phyloP scores from a whole-genome alignment of 148 eudicot genomes.

The Oxyria digyna region DNA sequence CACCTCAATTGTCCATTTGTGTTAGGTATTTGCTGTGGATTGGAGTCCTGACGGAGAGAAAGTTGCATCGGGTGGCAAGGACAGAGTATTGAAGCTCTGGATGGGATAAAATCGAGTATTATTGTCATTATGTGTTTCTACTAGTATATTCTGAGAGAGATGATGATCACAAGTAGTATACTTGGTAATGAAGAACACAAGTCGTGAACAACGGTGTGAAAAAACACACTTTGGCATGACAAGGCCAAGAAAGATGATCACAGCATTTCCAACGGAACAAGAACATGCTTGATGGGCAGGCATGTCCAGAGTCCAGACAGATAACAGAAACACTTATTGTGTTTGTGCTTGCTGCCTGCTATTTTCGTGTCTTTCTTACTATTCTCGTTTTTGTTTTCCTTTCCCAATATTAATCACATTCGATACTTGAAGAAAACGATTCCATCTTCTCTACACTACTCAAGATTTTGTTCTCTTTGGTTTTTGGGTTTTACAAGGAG shows the following conservation, averaged over 20 bases:
- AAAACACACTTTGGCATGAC: neutral
- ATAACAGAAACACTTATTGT: neutral
- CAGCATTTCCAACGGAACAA: neutral
- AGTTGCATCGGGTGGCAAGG: slow-evolving; percentile 93
- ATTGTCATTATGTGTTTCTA: neutral
- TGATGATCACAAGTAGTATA: neutral
- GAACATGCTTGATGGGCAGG: too few relatives aligned
- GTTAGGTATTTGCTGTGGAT: slow-evolving; percentile 84
- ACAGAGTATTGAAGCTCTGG: slow-evolving; percentile 80
- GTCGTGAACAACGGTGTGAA: too few relatives aligned
- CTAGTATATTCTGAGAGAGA: neutral
- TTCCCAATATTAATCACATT: neutral
- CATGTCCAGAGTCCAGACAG: too few relatives aligned
- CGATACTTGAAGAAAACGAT: too few relatives aligned
- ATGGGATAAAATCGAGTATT: slow-evolving; percentile 39
- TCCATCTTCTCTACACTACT: too few relatives aligned
- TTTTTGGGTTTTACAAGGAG: too few relatives aligned
- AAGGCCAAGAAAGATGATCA: neutral
- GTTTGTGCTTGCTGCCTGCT: neutral
- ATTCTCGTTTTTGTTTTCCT: neutral
- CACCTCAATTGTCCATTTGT: neutral
- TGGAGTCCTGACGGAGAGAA: slow-evolving; percentile 99
- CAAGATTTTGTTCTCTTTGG: too few relatives aligned
- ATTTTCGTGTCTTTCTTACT: neutral
- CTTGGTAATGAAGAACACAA: neutral